Base-by-base conservation (phyloP, 345 rosid genomes). In the Hibiscus syriacus region DNA sequence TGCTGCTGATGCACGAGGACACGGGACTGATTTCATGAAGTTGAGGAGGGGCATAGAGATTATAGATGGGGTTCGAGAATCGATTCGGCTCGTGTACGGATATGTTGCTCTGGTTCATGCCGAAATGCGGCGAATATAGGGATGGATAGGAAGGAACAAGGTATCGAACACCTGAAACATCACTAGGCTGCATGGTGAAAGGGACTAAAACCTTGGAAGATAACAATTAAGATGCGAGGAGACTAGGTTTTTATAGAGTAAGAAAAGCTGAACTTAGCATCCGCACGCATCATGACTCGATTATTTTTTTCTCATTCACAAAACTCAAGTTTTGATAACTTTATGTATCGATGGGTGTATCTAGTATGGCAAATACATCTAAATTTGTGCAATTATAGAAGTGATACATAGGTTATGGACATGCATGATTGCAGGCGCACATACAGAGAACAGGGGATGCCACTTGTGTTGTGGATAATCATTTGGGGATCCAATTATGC, bases 1-100 rank as follows among this genome's bases (percentile, higher is more conserved):
- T 81, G 79, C 75, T 80, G 84, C 91, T 84, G 22, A 83, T 64
- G 71, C 83, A 71, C 36, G 89, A 76, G 19, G 80, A 75, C 12
- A 78, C 85, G 46, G 76, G 74, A 20, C 73, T 81, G 70, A 72
- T 75, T 22, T 82, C 82, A 29, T 67, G 74, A 57, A 55, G 11
- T 17, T 75, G 83, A 52, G 81, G 64, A 61, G 77, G 64, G 32
- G 79, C 62, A 46, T 77, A 77, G 61, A 72, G 67, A 68, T 64
- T 72, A 54, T 72, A 70, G 2, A 73, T 48, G n/a, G 83, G 85
- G 72, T 70, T 78, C 14, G 69, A 68, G 77, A 71, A 68, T 29
- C 67, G 56, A 69, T 77, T 78, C 32, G 71, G 41, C 49, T 76
- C 78, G 70, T 72, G 72, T 75, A 82, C 45, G 7, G 86, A 57